Evolutionary conservation across 1,284 basidiomycete species (phyloP).

Genomic region (Rhodotorula sp.): DNA sequence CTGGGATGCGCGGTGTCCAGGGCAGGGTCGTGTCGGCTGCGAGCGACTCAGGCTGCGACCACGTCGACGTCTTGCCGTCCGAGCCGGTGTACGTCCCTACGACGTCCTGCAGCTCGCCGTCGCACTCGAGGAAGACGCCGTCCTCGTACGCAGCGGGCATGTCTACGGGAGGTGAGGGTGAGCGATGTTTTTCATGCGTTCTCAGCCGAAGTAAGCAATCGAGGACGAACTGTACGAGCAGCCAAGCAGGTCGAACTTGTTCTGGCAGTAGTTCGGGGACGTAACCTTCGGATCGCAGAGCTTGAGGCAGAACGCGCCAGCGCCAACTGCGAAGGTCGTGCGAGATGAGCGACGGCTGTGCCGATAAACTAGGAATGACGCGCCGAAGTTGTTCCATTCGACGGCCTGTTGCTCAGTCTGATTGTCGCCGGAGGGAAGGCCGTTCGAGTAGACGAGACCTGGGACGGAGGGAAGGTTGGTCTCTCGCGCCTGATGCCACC

Average conservation of each 20-base stretch:
- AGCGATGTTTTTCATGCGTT: neutral
- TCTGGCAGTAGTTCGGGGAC: slow-evolving; percentile 56
- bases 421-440: slow-evolving; percentile 51
- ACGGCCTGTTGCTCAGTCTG: slow-evolving; percentile 15
- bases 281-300: slow-evolving; percentile 55
- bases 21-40: slow-evolving; percentile 63
- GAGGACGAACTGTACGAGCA: slow-evolving; percentile 60
- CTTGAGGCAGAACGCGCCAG: slow-evolving; percentile 59
- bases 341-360: neutral
- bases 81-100: slow-evolving; percentile 58
- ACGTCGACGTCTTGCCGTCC: slow-evolving; percentile 22
- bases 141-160: slow-evolving; percentile 63
- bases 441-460: slow-evolving; percentile 41
- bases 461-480: too few species aligned
- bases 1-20: slow-evolving; percentile 63
- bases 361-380: too few species aligned
- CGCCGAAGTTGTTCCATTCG: slow-evolving; percentile 57
- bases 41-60: slow-evolving; percentile 57
- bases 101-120: slow-evolving; percentile 65
- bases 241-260: slow-evolving; percentile 62
- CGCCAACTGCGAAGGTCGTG: slow-evolving; percentile 56
- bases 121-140: slow-evolving; percentile 63
- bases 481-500: too few species aligned
- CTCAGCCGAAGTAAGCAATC: neutral
- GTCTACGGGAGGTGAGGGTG: slow-evolving; percentile 47